Evolutionary conservation across 106 monocot genomes (phyloP), one percentile per base, ranked within the genome.

Genomic region (Dendrobium officinale): DNA sequence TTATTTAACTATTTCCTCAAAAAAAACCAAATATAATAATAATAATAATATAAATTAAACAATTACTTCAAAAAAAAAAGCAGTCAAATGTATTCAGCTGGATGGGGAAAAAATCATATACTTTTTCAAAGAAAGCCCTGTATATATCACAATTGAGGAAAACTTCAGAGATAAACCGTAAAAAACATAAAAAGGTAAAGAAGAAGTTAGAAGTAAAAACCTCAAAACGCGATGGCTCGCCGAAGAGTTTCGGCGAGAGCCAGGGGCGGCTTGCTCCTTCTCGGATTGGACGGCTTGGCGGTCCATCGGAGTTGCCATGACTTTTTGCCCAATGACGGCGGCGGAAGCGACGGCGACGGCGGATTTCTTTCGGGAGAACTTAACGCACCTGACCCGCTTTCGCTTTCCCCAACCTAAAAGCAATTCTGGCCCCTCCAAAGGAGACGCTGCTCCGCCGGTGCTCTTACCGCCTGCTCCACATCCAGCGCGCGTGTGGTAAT

Each of bases 331-430:
- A 8, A 22, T n/a, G 61, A n/a, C 61, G 61, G 22, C 61, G 61
- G n/a, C 61, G 61, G 10, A 20, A 20, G 70, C 33, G 37, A 4
- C 33, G 33, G 70, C 13, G 70, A 33, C 70, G 70, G 20, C 15
- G 33, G 31, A 3, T 27, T 27, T 37, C 70, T n/a, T 70, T 15
- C 70, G 33, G 27, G 70, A 16, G 33, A 70, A 27, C 70, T 70
- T 70, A 1, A 70, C 31, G 70, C 70, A 31, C 37, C 70, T 70
- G 33, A 31, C 37, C 31, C 70, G 31, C 33, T 37, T 70, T 16
- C 27, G 70, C 33, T 70, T 70, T 31, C 70, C 70, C 70, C 70
- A 70, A 31, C 70, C 70, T 31, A 70, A 37, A 70, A 70, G 70
- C 27, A 70, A 70, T 11, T 70, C 18, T 37, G 27, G 70, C 70